A percentile compares a stretch with the other conserved stretches of the same genome.
phyloP scores from a whole-genome alignment of 2,329 filamentous ascomycete species.

The Penicillium sp. region DNA sequence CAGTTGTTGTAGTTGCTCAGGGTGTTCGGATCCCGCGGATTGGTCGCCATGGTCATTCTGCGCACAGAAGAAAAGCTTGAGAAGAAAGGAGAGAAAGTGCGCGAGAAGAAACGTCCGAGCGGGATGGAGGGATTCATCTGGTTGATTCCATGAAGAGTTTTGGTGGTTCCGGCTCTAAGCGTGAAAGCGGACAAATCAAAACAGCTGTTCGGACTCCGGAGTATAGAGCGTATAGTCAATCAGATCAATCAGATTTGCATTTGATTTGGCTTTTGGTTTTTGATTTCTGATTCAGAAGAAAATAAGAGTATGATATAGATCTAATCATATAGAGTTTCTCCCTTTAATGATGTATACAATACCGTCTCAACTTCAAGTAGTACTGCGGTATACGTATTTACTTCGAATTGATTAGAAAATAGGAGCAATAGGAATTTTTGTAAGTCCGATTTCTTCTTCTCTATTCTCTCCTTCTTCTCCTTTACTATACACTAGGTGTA shows the following conservation, averaged over 20 bases:
- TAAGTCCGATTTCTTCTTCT: no score
- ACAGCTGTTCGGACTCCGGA: not conserved
- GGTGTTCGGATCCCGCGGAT: constrained; percentile 79
- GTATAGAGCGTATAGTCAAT: not conserved
- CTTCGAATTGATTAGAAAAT: no score
- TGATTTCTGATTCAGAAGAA: no score
- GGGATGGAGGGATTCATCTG: constrained; percentile 10
- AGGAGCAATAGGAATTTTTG: not conserved
- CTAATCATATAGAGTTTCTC: not conserved
- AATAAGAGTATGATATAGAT: not conserved
- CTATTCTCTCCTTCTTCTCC: no score
- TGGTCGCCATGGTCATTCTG: constrained; percentile 36
- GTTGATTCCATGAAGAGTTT: not conserved
- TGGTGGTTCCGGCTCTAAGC: constrained; percentile 13
- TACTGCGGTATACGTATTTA: no score
- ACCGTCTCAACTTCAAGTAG: no score
- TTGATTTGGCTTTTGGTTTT: not conserved
- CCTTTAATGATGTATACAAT: not conserved
- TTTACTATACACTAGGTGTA: not conserved
- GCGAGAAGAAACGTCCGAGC: constrained; percentile 1
- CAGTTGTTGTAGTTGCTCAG: constrained; percentile 89
- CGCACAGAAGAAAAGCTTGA: not conserved
- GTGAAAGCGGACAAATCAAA: constrained; percentile 5
- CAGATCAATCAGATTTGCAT: not conserved
- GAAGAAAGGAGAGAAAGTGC: not conserved